Conservation (phyloP, 225 moss, liverwort and hornwort species). For the Pseudoscleropodium purum region DNA sequence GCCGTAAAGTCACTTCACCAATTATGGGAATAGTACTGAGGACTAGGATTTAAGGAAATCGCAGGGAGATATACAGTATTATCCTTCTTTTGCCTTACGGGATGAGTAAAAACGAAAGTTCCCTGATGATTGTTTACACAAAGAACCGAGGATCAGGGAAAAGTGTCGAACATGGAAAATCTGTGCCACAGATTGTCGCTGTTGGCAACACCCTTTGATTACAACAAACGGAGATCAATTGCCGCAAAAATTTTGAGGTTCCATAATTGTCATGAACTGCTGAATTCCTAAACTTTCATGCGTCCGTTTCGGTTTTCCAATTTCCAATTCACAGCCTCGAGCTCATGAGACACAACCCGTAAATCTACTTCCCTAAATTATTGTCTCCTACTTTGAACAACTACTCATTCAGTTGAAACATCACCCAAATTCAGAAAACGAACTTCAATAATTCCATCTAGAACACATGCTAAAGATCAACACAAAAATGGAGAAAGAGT, state of each 20-base stretch:
- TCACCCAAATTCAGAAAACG: background rate
- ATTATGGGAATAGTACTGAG: background rate
- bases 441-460: background rate
- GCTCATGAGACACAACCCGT: background rate
- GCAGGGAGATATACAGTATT: background rate
- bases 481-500: background rate
- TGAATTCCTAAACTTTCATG: background rate
- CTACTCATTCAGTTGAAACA: background rate
- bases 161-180: background rate
- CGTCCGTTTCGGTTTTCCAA: background rate
- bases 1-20: background rate
- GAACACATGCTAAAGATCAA: background rate
- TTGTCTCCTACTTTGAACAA: background rate
- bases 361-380: background rate
- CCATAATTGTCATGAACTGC: background rate
- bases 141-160: no score
- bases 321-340: background rate
- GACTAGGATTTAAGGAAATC: background rate
- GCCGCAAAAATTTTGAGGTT: background rate
- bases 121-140: background rate
- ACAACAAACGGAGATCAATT: background rate
- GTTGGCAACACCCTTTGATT: background rate
- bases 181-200: background rate
- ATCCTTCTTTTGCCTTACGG: background rate
- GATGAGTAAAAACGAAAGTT: background rate